Base-by-base conservation (phyloP, 2,329 filamentous ascomycete genomes). In the Penicillium sp. region DNA sequence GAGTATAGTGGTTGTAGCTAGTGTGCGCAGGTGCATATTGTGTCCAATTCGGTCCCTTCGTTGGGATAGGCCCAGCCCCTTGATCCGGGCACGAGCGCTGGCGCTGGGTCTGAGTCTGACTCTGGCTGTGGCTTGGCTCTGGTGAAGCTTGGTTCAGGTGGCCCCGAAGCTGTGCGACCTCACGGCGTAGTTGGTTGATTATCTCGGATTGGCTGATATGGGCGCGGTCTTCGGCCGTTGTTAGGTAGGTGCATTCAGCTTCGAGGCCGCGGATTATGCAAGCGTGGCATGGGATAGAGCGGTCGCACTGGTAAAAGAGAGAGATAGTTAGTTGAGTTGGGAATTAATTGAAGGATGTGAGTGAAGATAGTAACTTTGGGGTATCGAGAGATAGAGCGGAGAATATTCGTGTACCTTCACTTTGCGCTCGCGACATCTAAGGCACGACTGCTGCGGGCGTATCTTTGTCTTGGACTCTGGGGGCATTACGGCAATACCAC, bases 141-240 rank as follows among this genome's bases (percentile, higher is more conserved):
- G 45, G 50, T 2, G 58, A 45, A 8, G 35, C 26, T 24, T 61
- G 63, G 34, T 39, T 51, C 16, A 65, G 53, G 31, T 58, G 60
- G 0, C 47, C 55, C 18, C 64, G 64, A 45, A 66, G 34, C 48
- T 66, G 60, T 11, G 60, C 51, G 48, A 70, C 56, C 40, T 70
- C 66, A 20, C 62, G 61, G 16, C 68, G 63, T 32, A 70, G 47
- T 13, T 59, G 62, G 20, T 68, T 56, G 35, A 70, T 70, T 24
- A 67, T 62, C 32, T 69, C 77, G 38, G 81, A 75, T 65, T 85
- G 80, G 79, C 87, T 85, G 43, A 87, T 79, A 58, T 82, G 78
- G 72, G 87, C 87, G 37, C 85, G 85, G 59, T 87, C 82, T 38
- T 86, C 85, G 66, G 66, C 50, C 5, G 63, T 67, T 11, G 67